Evolutionary conservation across 2,329 filamentous ascomycete species (phyloP), one percentile per base, ranked within the genome.

Genomic region (Bipolaris bicolor): DNA sequence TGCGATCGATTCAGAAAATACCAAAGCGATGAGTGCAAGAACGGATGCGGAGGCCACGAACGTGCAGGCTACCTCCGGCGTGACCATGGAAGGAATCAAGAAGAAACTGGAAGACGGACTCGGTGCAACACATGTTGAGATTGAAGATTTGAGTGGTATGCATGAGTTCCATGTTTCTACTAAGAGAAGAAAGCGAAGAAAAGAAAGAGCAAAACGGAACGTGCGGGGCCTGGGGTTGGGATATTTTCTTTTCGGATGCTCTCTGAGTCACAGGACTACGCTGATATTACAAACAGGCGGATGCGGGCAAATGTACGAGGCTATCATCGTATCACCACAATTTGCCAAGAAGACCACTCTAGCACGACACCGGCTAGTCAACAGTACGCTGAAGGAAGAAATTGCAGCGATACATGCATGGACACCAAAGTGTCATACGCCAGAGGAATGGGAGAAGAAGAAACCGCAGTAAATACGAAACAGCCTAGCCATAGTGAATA

Each of bases 391-490:
- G 68, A 94, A 92, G 80, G 85, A 88, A 45, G 92, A 97, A 79
- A 96, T 97, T 75, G 90, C 91, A 15, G 86, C 85, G 63, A 96
- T 97, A 68, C 93, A 97, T 80, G 93, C 93, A 37, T 97, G 93
- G 93, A 96, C 91, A 54, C 91, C 92, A 26, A 96, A 92, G 79
- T 97, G 93, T 76, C 90, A 92, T 80, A 97, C 93, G 7, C 91
- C 91, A 0, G 91, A 92, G 70, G 91, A 97, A 80, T 96, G 90
- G 87, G 86, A 91, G 79, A 87, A 86, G 77, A 85, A 89, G 77
- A 83, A 84, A 61, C 72, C 67, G 5, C 73, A 76, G 60, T 70
- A 52, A 64, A 41, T 24, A 22, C 3, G 26, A 26, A 13, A 26
- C 7, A 44, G 7, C 26, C 15, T 33, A 24, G 16, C n/a, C 36